Percentiles rank a stretch among this genome's conserved stretches.
phyloP scores from a whole-genome alignment of 768 basidiomycete species.

The Mrakia gelida region DNA sequence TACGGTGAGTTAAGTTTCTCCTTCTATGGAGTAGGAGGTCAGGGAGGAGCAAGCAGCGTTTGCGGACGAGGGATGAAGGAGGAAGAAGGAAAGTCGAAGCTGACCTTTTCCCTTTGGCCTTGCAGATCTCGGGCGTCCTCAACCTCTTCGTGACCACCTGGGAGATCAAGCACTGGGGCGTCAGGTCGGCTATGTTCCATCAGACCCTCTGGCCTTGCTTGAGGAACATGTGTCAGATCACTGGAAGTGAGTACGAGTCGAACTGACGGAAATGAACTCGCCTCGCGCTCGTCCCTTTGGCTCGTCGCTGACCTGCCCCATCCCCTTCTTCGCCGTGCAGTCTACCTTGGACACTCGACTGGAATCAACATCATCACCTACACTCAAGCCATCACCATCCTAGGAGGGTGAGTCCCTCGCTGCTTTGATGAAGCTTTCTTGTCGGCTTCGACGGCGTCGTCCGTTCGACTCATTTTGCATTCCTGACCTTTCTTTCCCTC shows the following conservation, averaged over 20 bases:
- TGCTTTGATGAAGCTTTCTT: too few relatives aligned
- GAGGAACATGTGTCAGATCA: conserved; percentile 40
- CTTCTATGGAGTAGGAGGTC: background rate
- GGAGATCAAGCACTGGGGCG: conserved; percentile 38
- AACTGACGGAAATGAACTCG: background rate
- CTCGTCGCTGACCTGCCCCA: too few relatives aligned
- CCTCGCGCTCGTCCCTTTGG: background rate
- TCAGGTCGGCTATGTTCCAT: conserved; percentile 39
- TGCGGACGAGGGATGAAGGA: background rate
- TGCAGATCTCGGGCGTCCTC: conserved; percentile 34
- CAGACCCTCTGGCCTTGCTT: conserved; percentile 41
- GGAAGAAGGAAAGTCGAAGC: too few relatives aligned
- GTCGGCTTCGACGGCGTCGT: background rate
- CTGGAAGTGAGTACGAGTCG: conserved; percentile 19
- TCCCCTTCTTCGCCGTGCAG: background rate
- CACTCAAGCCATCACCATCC: conserved; percentile 42
- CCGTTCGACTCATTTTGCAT: background rate
- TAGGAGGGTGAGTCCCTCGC: conserved; percentile 34
- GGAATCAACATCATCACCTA: conserved; percentile 39
- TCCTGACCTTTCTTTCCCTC: background rate
- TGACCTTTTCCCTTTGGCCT: background rate
- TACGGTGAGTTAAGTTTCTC: conserved; percentile 32
- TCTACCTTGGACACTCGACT: conserved; percentile 27
- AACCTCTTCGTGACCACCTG: conserved; percentile 39
- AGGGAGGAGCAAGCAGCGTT: too few relatives aligned